Evolutionary conservation across 2,329 filamentous ascomycete species (phyloP).

Genomic region (Apiospora hydei): DNA sequence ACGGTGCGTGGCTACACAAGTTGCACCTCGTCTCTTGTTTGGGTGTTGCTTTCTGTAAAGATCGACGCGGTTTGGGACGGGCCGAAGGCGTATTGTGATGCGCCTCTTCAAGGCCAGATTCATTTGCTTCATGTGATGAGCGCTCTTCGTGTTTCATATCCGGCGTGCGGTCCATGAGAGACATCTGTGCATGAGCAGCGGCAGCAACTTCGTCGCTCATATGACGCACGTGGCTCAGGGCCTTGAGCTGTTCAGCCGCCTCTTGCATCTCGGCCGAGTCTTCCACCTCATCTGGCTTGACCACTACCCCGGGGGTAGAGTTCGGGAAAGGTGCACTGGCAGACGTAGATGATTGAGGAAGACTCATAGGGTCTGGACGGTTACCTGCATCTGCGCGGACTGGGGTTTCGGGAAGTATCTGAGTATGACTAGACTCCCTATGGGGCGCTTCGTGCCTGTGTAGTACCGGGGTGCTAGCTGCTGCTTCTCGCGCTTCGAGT

Average conservation of each 20-base stretch:
- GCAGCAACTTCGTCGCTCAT: conserved; percentile 53
- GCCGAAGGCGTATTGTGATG: conserved; percentile 44
- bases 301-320: conserved; percentile 40
- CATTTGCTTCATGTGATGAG: conserved; percentile 49
- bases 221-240: conserved; percentile 68
- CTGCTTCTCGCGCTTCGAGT: conserved; percentile 59
- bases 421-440: conserved; percentile 31
- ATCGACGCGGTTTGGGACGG: conserved; percentile 54
- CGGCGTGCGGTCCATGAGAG: conserved; percentile 36
- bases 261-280: conserved; percentile 75
- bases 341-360: conserved; percentile 36
- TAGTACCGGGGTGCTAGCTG: conserved; percentile 45
- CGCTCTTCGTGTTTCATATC: conserved; percentile 50
- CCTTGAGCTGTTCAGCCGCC: conserved; percentile 71
- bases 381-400: conserved; percentile 37
- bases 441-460: conserved; percentile 38
- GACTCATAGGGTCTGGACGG: conserved; percentile 36
- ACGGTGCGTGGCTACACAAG: conserved; percentile 69
- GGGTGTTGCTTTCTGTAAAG: conserved; percentile 53
- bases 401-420: conserved; percentile 41
- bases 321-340: conserved; percentile 34
- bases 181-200: conserved; percentile 34
- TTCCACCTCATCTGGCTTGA: conserved; percentile 59
- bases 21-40: conserved; percentile 69
- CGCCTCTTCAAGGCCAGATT: conserved; percentile 50